Percentiles rank a stretch among this genome's conserved stretches.
These are phyloP conservation scores for Talaromyces sp. DNA, from an alignment of 2,329 filamentous ascomycete species.

Conservation along the genomic window DNA sequence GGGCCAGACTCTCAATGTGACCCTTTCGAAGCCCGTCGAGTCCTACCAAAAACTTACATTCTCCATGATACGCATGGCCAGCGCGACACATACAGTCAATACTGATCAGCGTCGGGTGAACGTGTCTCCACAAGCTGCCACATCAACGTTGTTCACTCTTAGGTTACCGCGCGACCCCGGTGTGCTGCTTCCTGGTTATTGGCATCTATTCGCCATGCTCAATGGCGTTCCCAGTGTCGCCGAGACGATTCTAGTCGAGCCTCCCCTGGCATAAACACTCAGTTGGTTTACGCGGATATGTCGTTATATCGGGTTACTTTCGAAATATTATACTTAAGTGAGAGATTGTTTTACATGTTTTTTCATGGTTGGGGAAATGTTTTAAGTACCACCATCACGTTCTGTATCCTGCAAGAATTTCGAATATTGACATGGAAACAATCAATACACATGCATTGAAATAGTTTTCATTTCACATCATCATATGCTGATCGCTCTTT, in stretches of 20 bases:
- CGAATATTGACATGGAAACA: not conserved
- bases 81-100: conserved; percentile 54
- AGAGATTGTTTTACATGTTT: not conserved
- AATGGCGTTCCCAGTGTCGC: conserved; percentile 48
- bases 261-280: not conserved
- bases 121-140: conserved; percentile 33
- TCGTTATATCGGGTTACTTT: not conserved
- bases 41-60: conserved; percentile 27
- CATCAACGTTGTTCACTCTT: conserved; percentile 35
- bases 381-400: not conserved
- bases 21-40: conserved; percentile 29
- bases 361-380: not conserved
- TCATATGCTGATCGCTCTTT: no score
- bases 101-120: conserved; percentile 56
- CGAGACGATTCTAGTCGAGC: conserved; percentile 38
- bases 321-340: not conserved
- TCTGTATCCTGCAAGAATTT: not conserved
- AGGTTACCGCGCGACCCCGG: conserved; percentile 48
- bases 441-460: no score
- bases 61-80: conserved; percentile 49
- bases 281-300: not conserved
- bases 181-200: conserved; percentile 52
- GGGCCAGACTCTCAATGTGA: conserved; percentile 32
- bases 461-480: no score
- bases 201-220: conserved; percentile 52